Conservation (phyloP, 306 rosid species). For the barrel medic (Medicago truncatula) region DNA sequence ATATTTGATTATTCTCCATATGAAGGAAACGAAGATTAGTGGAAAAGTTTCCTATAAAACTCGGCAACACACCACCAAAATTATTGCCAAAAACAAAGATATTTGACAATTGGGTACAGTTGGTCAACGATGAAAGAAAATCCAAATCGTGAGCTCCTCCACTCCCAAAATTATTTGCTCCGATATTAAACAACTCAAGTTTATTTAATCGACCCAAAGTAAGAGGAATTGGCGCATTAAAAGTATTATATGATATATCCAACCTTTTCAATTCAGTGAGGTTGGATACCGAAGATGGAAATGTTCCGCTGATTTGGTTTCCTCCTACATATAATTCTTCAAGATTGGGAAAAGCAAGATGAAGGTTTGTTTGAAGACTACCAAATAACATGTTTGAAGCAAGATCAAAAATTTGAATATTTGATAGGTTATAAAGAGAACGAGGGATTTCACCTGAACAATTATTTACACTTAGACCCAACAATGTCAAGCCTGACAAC, state of each 20-base stretch:
- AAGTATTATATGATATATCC: not conserved
- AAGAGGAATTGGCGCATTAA: slow-evolving; percentile 37
- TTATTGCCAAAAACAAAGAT: fast-evolving
- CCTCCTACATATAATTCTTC: too few species aligned
- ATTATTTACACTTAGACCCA: not conserved
- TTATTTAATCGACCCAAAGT: slow-evolving; percentile 34
- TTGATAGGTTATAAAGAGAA: slow-evolving; percentile 45
- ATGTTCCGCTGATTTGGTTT: slow-evolving; percentile 6
- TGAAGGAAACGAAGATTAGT: fast-evolving
- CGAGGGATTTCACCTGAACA: slow-evolving; percentile 35
- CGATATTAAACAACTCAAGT: not conserved
- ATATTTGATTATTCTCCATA: not conserved
- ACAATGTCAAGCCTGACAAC: not conserved
- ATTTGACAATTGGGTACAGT: not conserved
- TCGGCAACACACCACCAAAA: slow-evolving; percentile 38
- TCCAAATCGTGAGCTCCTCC: slow-evolving; percentile 37
- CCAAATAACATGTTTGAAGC: not conserved
- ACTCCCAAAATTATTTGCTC: not conserved
- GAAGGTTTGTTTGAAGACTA: slow-evolving; percentile 30
- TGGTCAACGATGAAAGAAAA: slow-evolving; percentile 41
- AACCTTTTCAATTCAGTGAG: not conserved
- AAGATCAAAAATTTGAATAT: not conserved
- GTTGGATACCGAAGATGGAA: slow-evolving; percentile 42
- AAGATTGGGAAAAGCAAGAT: slow-evolving; percentile 35
- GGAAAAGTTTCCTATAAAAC: slow-evolving; percentile 33